Conservation (phyloP, 768 basidiomycete genomes). For the Amanita exitialis region DNA sequence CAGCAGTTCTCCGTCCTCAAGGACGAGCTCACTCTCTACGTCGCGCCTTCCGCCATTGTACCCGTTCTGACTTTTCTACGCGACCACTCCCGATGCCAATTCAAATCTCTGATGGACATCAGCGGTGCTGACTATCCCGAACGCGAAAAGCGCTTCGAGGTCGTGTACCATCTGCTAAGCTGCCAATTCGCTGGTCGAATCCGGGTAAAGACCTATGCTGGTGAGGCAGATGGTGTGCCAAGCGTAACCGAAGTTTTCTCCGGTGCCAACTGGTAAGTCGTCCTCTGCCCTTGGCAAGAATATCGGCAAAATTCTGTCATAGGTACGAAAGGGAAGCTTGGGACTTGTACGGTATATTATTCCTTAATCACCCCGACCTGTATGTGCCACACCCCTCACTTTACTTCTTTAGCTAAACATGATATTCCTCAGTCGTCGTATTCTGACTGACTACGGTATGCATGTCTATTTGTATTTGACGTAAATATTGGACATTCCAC, state of each 20-base stretch:
- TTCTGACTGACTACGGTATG: constrained; percentile 93
- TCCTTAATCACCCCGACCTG: constrained; percentile 94
- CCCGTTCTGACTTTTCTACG: constrained; percentile 88
- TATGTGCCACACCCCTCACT: constrained; percentile 29
- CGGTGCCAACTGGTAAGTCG: constrained; percentile 87
- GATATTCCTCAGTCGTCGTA: constrained; percentile 61
- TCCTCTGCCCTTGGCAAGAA: neutral
- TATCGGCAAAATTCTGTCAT: neutral
- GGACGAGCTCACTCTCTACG: constrained; percentile 90
- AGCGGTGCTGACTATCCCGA: constrained; percentile 95
- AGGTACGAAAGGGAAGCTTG: constrained; percentile 98
- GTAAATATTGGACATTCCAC: constrained; percentile 9
- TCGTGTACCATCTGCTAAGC: constrained; percentile 92
- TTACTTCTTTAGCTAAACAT: constrained; percentile 2
- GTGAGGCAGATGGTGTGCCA: constrained; percentile 87
- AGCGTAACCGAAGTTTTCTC: constrained; percentile 70
- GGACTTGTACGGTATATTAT: constrained; percentile 97
- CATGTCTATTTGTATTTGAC: constrained; percentile 4
- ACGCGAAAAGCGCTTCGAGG: constrained; percentile 87
- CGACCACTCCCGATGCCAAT: constrained; percentile 93
- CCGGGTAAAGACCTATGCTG: constrained; percentile 94
- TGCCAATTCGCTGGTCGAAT: constrained; percentile 72
- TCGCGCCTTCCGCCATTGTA: constrained; percentile 69
- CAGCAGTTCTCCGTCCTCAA: constrained; percentile 97
- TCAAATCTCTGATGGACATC: constrained; percentile 88